Evolutionary conservation across 108 stramenopile species (phyloP), one percentile per base, ranked within the genome.

Genomic region (Mediolabrus comicus): DNA sequence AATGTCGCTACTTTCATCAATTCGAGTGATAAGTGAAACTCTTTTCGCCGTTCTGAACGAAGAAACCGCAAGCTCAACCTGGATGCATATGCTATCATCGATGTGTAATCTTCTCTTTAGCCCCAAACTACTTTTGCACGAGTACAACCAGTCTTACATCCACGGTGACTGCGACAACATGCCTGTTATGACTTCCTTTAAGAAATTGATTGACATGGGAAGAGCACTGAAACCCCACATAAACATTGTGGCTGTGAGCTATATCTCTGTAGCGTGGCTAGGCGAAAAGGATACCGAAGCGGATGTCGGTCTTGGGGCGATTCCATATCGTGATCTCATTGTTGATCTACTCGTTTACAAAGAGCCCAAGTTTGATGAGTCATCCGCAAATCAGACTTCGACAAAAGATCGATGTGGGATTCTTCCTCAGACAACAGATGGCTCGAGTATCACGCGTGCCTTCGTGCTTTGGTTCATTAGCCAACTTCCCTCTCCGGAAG

Each of bases 321-420:
- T 92, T 70, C 88, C 91, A 6, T 95, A 91, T 56, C 58, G 72
- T 9, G 74, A 86, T n/a, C 80, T 86, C 34, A 84, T 94, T 59
- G 81, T 73, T 25, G 51, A 90, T 8, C 86, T 95, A 9, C 71
- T 95, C 17, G 36, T 90, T 29, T 84, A 87, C 78, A 95, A 95
- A 63, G 95, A 91, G 65, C 72, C 59, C 1, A 79, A 67, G 53
- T 49, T 86, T 12, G 88, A 91, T 31, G 87, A 88, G 62, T 54
- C 79, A 32, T 56, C 86, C 14, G 62, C 68, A 13, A 75, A 88
- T 68, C 84, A 86, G 71, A 34, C 32, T 35, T 27, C 51, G 31
- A 74, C 56, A 24, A 55, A 73, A 53, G 68, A 70, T 27, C 16
- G 10, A 43, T 28, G 59, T 36, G 64, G 35, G 12, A 0, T 19